These are phyloP conservation scores for Globisporangium paddicum DNA, from an alignment of 352 stramenopile species.

Conservation along the genomic window DNA sequence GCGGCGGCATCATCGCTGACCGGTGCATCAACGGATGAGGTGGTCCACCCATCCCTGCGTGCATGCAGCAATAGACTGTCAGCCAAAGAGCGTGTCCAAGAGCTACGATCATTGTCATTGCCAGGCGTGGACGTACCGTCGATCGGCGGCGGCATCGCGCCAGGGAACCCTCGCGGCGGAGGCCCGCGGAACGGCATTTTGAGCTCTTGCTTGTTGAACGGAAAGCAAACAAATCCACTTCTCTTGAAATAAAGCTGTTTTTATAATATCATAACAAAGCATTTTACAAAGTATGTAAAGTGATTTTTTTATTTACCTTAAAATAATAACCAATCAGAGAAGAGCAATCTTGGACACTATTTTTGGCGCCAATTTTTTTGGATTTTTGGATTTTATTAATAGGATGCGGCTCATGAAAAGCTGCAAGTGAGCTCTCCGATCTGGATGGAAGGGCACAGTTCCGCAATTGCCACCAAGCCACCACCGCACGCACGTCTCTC, in stretches of 20 bases:
- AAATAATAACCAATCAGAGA: not conserved
- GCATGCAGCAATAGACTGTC: not conserved
- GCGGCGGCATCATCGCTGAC: not conserved
- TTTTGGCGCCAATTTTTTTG: not conserved
- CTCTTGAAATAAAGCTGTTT: no score
- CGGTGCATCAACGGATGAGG: not conserved
- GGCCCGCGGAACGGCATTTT: constrained; percentile 18
- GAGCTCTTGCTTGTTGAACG: not conserved
- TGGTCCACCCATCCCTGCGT: not conserved
- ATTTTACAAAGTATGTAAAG: no score
- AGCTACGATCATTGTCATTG: not conserved
- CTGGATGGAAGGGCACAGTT: not conserved
- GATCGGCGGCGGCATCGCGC: constrained; percentile 4
- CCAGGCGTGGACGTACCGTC: constrained; percentile 2
- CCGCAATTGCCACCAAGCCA: not conserved
- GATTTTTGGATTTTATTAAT: constrained; percentile 1
- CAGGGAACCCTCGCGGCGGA: constrained; percentile 15
- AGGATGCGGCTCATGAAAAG: not conserved
- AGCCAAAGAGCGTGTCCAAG: constrained; percentile 3
- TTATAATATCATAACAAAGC: no score
- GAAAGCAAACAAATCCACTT: no score
- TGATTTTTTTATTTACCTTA: no score
- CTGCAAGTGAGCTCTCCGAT: not conserved
- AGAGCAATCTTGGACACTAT: not conserved
- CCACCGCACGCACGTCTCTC: not conserved